These are phyloP conservation scores for Kurtzmaniella quercitrusa DNA, from an alignment of 1,139 yeast genomes.

Conservation along the genomic window DNA sequence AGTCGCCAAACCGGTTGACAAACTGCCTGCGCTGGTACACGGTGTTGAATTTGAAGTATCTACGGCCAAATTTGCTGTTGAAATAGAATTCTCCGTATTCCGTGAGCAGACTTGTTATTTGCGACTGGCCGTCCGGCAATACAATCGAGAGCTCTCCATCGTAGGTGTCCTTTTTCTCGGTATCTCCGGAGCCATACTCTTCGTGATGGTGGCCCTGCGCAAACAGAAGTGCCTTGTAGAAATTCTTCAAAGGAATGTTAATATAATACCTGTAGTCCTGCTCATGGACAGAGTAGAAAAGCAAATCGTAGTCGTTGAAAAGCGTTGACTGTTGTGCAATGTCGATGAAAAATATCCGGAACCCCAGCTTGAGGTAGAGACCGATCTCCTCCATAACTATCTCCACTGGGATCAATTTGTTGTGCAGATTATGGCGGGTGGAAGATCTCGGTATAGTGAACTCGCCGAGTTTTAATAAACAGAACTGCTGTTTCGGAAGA, in stretches of 20 bases:
- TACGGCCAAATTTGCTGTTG: slow-evolving; percentile 27
- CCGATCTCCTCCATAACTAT: slow-evolving; percentile 61
- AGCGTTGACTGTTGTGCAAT: slow-evolving; percentile 42
- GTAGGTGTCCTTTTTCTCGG: slow-evolving; percentile 2
- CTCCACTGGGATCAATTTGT: slow-evolving; percentile 34
- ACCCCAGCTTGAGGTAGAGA: slow-evolving; percentile 49
- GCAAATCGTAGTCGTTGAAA: slow-evolving; percentile 40
- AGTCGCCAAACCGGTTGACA: slow-evolving; percentile 42
- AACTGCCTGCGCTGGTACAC: slow-evolving; percentile 45
- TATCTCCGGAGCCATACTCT: slow-evolving; percentile 6
- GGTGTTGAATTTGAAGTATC: slow-evolving; percentile 45
- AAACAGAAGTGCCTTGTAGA: slow-evolving; percentile 36
- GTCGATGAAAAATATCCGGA: slow-evolving; percentile 56
- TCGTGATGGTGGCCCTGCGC: slow-evolving; percentile 11
- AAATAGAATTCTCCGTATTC: slow-evolving; percentile 32
- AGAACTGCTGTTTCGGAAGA: slow-evolving; percentile 49
- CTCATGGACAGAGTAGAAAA: slow-evolving; percentile 39
- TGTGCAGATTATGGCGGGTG: slow-evolving; percentile 9
- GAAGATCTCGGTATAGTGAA: slow-evolving; percentile 21
- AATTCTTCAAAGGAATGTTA: slow-evolving; percentile 39
- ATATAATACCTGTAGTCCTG: slow-evolving; percentile 40
- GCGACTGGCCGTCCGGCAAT: neutral
- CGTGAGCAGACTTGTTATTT: neutral
- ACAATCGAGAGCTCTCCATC: slow-evolving; percentile 5
- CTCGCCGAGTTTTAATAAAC: slow-evolving; percentile 50